These are phyloP conservation scores for Lactarius tabidus DNA, from an alignment of 768 basidiomycete species.

Conservation along the genomic window DNA sequence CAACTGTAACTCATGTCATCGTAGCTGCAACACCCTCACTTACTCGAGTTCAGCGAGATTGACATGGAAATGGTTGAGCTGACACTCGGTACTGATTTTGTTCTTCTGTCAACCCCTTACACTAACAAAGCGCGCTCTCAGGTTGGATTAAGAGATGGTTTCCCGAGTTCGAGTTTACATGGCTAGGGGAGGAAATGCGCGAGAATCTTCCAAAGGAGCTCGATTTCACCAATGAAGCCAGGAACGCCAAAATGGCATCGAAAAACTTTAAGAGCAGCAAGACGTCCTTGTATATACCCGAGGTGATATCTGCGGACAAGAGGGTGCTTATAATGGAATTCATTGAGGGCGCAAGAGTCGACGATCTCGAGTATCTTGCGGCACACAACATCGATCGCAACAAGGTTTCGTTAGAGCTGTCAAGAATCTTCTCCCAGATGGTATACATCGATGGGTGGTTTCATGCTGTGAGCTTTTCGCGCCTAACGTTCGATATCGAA, in stretches of 20 bases:
- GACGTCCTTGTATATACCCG: constrained; percentile 85
- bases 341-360: constrained; percentile 83
- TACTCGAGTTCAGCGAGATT: constrained; percentile 87
- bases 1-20: constrained; percentile 18
- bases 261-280: constrained; percentile 66
- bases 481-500: neutral
- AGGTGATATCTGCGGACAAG: constrained; percentile 75
- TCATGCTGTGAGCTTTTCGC: constrained; percentile 55
- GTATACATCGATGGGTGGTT: constrained; percentile 94
- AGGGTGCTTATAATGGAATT: constrained; percentile 94
- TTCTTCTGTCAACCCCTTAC: neutral
- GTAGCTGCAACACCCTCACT: constrained; percentile 86
- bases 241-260: constrained; percentile 69
- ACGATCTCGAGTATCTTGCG: constrained; percentile 81
- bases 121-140: constrained; percentile 27
- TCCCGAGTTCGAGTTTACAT: constrained; percentile 90
- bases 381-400: constrained; percentile 86
- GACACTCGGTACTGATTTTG: constrained; percentile 49
- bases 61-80: constrained; percentile 86
- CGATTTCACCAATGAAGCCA: constrained; percentile 90
- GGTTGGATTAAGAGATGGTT: constrained; percentile 91
- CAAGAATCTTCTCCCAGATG: constrained; percentile 91
- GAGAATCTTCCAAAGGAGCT: constrained; percentile 89
- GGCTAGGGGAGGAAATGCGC: constrained; percentile 94
- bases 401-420: constrained; percentile 85